Percentiles rank a stretch among this genome's conserved stretches.
These are phyloP conservation scores for Salix koriyanagi DNA, from an alignment of 345 rosid genomes.

Conservation along the genomic window DNA sequence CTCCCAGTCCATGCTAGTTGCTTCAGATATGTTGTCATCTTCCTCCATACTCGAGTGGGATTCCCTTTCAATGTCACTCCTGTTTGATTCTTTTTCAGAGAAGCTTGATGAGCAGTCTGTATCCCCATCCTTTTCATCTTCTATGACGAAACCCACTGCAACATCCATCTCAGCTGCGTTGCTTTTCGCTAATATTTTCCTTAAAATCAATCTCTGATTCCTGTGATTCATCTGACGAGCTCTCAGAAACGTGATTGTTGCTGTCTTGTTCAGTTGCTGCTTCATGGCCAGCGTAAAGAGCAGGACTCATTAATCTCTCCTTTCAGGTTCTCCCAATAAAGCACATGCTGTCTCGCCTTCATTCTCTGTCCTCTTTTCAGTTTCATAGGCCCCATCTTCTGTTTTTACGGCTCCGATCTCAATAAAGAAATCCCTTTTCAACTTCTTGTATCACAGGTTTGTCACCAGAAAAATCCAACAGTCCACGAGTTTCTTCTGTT, in stretches of 20 bases:
- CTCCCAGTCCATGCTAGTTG: slow-evolving; percentile 50
- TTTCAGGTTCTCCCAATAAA: slow-evolving; percentile 1
- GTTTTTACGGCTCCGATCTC: slow-evolving; percentile 40
- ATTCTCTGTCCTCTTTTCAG: slow-evolving; percentile 10
- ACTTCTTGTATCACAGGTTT: slow-evolving; percentile 19
- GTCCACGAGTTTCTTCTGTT: slow-evolving; percentile 10
- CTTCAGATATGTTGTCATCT: slow-evolving; percentile 24
- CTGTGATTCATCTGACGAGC: slow-evolving; percentile 37
- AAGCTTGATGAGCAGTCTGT: slow-evolving; percentile 6
- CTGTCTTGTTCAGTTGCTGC: slow-evolving; percentile 7
- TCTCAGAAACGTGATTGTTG: slow-evolving; percentile 32
- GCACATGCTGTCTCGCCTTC: background rate
- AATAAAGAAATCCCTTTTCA: slow-evolving; percentile 34
- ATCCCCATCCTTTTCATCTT: slow-evolving; percentile 9
- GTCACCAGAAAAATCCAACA: background rate
- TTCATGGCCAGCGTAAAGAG: background rate
- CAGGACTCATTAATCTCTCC: background rate
- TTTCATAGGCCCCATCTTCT: slow-evolving; percentile 17
- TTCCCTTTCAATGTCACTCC: slow-evolving; percentile 21
- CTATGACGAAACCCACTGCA: background rate
- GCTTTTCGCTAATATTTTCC: slow-evolving; percentile 7
- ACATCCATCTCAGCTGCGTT: slow-evolving; percentile 1
- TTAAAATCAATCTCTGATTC: slow-evolving; percentile 33
- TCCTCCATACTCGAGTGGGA: slow-evolving; percentile 13
- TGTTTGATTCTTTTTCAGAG: slow-evolving; percentile 15